phyloP scores from a whole-genome alignment of 2,329 filamentous ascomycete genomes.

The Stachybotrys echinatus region DNA sequence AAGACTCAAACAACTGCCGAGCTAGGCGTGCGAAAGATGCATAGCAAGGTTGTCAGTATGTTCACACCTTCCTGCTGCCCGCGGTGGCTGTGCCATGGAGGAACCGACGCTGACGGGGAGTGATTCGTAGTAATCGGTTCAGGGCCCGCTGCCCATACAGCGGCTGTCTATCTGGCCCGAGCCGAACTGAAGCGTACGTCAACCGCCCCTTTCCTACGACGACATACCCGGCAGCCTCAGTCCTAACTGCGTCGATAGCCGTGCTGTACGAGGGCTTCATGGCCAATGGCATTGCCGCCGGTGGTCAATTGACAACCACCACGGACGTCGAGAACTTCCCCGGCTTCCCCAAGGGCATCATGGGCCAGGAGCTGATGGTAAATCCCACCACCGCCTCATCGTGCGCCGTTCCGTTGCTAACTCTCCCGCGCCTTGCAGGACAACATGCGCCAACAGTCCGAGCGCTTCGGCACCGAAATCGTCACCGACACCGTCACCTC shows the following conservation, averaged over 20 bases:
- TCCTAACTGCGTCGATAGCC: constrained; percentile 35
- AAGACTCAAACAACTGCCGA: constrained; percentile 29
- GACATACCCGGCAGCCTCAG: not conserved
- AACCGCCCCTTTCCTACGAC: not conserved
- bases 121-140: constrained; percentile 72
- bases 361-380: constrained; percentile 82
- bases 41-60: constrained; percentile 86
- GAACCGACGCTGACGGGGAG: constrained; percentile 4
- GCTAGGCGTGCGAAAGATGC: constrained; percentile 61
- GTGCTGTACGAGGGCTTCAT: constrained; percentile 98
- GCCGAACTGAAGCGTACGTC: constrained; percentile 79
- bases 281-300: constrained; percentile 91
- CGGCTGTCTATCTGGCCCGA: constrained; percentile 90
- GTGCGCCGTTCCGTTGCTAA: constrained; percentile 3
- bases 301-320: constrained; percentile 95
- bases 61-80: constrained; percentile 23
- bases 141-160: constrained; percentile 94
- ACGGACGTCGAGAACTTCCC: constrained; percentile 99
- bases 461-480: constrained; percentile 88
- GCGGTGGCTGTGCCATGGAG: not conserved
- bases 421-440: constrained; percentile 45
- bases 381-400: constrained; percentile 12
- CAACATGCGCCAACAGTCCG: constrained; percentile 86
- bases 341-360: constrained; percentile 85
- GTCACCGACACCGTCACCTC: constrained; percentile 87